Percentiles rank a stretch among this genome's conserved stretches.
phyloP scores from a whole-genome alignment of 2,329 filamentous ascomycete genomes.

The Daldinia eschscholtzii region DNA sequence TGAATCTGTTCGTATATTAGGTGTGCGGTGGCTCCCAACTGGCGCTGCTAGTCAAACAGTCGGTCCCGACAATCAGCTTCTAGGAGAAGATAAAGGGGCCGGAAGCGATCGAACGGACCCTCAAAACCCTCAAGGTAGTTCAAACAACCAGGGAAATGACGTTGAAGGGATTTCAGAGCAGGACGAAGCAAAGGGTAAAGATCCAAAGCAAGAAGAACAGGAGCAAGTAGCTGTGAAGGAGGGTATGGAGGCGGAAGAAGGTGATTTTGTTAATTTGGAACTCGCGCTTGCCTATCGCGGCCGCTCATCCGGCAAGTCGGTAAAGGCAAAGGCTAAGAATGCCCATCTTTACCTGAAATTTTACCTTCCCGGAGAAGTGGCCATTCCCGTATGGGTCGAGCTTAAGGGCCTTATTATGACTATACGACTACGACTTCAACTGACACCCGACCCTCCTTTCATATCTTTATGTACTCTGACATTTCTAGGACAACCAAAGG shows the following conservation, averaged over 20 bases:
- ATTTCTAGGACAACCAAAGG: constrained; percentile 80
- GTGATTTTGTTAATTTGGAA: constrained; percentile 83
- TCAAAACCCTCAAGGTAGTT: constrained; percentile 50
- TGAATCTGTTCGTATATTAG: constrained; percentile 77
- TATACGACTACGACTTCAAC: constrained; percentile 75
- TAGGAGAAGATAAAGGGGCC: constrained; percentile 55
- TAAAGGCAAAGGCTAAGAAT: constrained; percentile 75
- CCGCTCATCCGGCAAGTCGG: constrained; percentile 69
- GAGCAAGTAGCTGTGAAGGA: constrained; percentile 59
- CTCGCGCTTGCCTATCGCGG: constrained; percentile 80
- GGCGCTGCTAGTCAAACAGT: constrained; percentile 75
- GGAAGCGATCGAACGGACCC: constrained; percentile 65
- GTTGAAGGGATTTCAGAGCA: constrained; percentile 49
- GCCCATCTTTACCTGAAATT: constrained; percentile 80
- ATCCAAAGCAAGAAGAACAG: constrained; percentile 54
- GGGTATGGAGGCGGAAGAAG: constrained; percentile 81
- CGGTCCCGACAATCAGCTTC: constrained; percentile 68
- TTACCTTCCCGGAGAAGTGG: constrained; percentile 70
- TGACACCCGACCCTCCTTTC: constrained; percentile 82
- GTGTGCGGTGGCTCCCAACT: constrained; percentile 78
- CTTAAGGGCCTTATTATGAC: constrained; percentile 78
- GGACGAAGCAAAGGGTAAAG: constrained; percentile 48
- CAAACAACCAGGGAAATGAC: constrained; percentile 50
- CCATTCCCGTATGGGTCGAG: constrained; percentile 79
- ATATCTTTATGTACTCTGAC: constrained; percentile 80